Evolutionary conservation across 495 filamentous ascomycete species (phyloP).

Genomic region (Bacidia gigantensis): DNA sequence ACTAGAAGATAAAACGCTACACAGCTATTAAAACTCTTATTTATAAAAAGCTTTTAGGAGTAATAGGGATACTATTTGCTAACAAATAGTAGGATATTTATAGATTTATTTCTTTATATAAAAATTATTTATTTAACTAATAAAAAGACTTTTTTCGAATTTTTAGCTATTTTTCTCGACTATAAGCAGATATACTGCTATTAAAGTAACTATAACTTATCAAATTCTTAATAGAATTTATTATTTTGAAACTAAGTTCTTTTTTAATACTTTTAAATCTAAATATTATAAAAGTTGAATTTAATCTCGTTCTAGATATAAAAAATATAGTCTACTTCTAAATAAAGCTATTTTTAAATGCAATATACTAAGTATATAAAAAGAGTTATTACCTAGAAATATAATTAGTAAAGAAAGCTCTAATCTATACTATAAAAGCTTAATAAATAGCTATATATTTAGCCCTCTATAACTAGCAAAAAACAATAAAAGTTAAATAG

Average conservation of each 20-base stretch:
- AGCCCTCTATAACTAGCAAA: background rate
- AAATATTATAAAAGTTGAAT: background rate
- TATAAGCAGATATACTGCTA: background rate
- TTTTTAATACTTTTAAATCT: background rate
- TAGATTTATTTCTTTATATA: background rate
- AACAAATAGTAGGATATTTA: background rate
- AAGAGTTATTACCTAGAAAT: background rate
- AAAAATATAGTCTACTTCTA: background rate
- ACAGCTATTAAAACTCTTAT: background rate
- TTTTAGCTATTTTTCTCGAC: background rate
- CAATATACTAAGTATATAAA: background rate
- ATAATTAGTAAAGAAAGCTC: background rate
- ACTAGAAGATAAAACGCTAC: background rate
- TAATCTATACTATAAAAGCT: background rate
- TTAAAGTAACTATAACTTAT: background rate
- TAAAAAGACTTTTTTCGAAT: background rate
- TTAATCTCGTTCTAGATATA: background rate
- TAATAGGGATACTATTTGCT: background rate
- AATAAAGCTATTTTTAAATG: background rate
- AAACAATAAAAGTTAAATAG: background rate
- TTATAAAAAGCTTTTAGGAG: background rate
- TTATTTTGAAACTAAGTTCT: background rate
- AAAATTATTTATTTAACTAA: background rate
- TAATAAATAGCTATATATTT: background rate
- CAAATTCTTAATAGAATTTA: background rate